Evolutionary conservation across 1,139 yeast species (phyloP), one percentile per base, ranked within the genome.

Genomic region (Saccharomyces hybrid): DNA sequence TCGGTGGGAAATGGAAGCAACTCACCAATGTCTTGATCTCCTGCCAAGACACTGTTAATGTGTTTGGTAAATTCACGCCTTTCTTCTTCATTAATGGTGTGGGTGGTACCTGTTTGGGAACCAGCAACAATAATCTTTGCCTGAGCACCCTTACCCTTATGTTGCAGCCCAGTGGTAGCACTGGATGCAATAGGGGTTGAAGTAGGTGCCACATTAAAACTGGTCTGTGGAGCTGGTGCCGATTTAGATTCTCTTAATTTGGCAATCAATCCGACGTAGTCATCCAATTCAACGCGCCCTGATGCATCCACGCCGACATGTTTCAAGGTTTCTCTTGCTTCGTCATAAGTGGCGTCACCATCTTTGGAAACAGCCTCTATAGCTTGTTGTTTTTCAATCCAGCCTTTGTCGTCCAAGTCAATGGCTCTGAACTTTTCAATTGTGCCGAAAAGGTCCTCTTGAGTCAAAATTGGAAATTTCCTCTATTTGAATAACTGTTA

Each of bases 71-170:
- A 93, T 75, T 90, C 98, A 29, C 88, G 78, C 70, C 97, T 82
- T 74, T 93, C 99, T 77, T 93, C 99, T 65, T 93, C 98, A 70
- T 93, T 90, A 70, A 93, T 90, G 4, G 97, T 89, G 70, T 93
- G 99, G 2, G 97, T 88, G n/a, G 95, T 88, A 51, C 97, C 97
- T 0, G 93, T 80, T 25, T 93, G 83, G 51, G 87, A 81, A 42
- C 95, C 91, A 53, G 88, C 80, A 56, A 88, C 93, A 49, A 93
- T 86, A 66, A 90, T 90, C 63, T 85, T 83, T 16, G 81, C 82
- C 52, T 74, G 73, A 16, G 78, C 75, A 55, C 81, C 81, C 19
- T 81, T 73, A 41, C 81, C 81, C 57, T 71, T 74, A 73, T 77
- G 78, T 66, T 80, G 69, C 73, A 84, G 61, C 70, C 78, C 70